Conservation (phyloP, 129 eudicot genomes). For the Logfia minima region DNA sequence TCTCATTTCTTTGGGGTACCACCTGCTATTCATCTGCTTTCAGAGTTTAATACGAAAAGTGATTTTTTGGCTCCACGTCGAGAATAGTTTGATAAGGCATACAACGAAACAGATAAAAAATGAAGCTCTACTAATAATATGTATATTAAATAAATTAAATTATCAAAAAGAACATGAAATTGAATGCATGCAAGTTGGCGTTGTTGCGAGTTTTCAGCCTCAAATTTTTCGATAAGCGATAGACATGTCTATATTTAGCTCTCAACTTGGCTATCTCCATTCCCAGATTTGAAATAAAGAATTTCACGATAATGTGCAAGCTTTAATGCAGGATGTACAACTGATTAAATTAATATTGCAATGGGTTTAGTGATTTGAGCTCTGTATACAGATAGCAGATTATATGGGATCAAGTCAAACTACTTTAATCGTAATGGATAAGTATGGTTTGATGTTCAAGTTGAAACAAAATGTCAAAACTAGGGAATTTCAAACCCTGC, state of each 20-base stretch:
- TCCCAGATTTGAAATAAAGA: background rate
- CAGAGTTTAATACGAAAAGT: background rate
- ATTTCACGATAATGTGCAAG: constrained; percentile 5
- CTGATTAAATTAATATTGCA: background rate
- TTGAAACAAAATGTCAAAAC: constrained; percentile 7
- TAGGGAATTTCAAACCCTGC: background rate
- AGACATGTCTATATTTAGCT: constrained; percentile 11
- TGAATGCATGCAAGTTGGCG: constrained; percentile 22
- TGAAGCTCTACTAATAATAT: background rate
- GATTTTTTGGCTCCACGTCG: background rate
- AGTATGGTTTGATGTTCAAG: background rate
- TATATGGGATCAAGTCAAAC: background rate
- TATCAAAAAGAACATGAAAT: background rate
- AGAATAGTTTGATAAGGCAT: background rate
- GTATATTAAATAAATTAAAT: background rate
- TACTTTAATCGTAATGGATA: background rate
- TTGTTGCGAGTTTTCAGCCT: constrained; percentile 22
- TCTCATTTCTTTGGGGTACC: background rate
- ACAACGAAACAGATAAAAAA: background rate
- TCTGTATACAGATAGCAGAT: background rate
- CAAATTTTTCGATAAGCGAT: background rate
- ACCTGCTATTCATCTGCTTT: no score
- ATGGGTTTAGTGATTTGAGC: background rate
- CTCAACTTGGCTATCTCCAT: constrained; percentile 17
- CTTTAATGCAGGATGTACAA: constrained; percentile 1